Conservation (phyloP, 305 asterid genomes). For the Petunia hybrid region DNA sequence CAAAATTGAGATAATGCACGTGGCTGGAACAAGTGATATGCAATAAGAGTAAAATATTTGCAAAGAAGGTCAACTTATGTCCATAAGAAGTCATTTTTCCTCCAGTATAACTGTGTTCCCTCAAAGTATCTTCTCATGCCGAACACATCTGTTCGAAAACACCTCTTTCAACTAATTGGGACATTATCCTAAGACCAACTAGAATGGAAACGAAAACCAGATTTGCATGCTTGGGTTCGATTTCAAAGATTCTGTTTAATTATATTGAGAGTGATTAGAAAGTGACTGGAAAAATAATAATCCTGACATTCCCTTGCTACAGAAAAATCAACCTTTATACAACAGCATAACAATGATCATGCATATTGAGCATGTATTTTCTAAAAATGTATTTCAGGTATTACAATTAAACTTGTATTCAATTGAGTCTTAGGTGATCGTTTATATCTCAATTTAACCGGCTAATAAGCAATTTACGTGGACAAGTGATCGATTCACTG, state of each 20-base stretch:
- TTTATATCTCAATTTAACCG: too few relatives aligned
- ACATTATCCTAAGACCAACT: too few relatives aligned
- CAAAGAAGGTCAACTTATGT: background rate
- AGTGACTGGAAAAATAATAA: too few relatives aligned
- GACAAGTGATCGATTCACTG: too few relatives aligned
- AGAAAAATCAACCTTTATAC: background rate
- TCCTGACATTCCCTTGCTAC: background rate
- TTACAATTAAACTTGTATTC: too few relatives aligned
- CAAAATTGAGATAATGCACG: background rate
- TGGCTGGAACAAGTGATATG: background rate
- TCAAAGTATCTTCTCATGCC: background rate
- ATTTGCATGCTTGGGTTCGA: background rate
- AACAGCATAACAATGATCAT: background rate
- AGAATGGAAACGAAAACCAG: too few relatives aligned
- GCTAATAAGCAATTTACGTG: too few relatives aligned
- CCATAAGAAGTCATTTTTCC: background rate
- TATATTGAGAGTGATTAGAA: too few relatives aligned
- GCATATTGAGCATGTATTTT: background rate
- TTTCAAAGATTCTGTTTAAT: background rate
- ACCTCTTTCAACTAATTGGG: too few relatives aligned
- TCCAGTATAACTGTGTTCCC: background rate
- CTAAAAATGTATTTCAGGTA: too few relatives aligned
- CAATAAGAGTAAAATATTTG: background rate
- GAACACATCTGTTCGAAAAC: background rate
- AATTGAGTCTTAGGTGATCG: too few relatives aligned